Conservation (phyloP, 2,329 filamentous ascomycete species). For the Dothistroma septosporum region DNA sequence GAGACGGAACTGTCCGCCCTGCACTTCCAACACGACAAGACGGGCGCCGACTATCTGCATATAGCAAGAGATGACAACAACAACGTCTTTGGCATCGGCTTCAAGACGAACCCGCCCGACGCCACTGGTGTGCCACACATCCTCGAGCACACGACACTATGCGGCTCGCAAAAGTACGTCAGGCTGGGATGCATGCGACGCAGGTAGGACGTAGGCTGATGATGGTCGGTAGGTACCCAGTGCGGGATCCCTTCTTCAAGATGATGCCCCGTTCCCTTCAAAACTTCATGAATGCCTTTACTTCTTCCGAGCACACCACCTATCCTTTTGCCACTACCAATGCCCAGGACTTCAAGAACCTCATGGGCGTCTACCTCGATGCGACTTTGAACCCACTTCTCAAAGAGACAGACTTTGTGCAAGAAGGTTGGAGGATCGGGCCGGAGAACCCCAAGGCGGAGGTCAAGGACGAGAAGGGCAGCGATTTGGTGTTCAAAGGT, state of each 20-base stretch:
- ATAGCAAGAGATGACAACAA: constrained; percentile 93
- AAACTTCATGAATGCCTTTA: constrained; percentile 99
- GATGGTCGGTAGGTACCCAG: constrained; percentile 66
- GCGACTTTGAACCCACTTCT: constrained; percentile 86
- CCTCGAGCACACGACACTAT: constrained; percentile 93
- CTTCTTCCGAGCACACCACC: constrained; percentile 90
- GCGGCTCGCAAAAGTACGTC: constrained; percentile 81
- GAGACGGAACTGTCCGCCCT: constrained; percentile 90
- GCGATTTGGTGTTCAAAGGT: constrained; percentile 83
- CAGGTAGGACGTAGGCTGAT: constrained; percentile 23
- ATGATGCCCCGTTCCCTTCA: constrained; percentile 98
- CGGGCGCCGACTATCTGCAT: constrained; percentile 91
- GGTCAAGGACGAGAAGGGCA: constrained; percentile 41
- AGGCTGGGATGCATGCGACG: neutral
- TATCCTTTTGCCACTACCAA: constrained; percentile 99
- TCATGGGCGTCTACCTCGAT: constrained; percentile 95
- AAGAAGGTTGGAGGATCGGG: constrained; percentile 95
- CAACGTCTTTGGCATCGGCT: constrained; percentile 98
- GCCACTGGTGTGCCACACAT: constrained; percentile 96
- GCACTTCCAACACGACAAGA: constrained; percentile 89
- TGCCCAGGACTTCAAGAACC: constrained; percentile 86
- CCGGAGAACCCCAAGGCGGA: constrained; percentile 71
- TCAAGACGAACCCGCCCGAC: constrained; percentile 97
- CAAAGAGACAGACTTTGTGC: constrained; percentile 86
- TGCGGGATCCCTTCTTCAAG: constrained; percentile 98